These are phyloP conservation scores for Metschnikowia colocasiae DNA, from an alignment of 805 yeast species.

Conservation along the genomic window DNA sequence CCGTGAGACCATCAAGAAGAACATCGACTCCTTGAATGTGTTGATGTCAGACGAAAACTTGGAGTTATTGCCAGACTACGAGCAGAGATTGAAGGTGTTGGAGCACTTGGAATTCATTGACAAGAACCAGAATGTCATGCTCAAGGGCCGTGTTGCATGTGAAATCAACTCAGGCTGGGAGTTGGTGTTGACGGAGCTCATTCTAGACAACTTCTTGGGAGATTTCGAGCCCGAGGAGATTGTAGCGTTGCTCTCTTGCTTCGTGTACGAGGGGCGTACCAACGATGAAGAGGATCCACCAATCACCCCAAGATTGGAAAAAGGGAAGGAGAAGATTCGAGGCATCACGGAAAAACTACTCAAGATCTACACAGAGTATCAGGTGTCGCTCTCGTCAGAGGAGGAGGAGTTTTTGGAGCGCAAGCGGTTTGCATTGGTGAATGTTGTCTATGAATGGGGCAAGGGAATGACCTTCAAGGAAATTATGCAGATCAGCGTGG, in stretches of 20 bases:
- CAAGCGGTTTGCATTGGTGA: constrained; percentile 84
- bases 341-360: constrained; percentile 65
- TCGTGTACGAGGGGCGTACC: constrained; percentile 84
- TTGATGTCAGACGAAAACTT: constrained; percentile 82
- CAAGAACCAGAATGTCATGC: constrained; percentile 64
- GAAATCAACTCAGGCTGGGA: constrained; percentile 93
- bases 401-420: constrained; percentile 81
- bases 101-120: constrained; percentile 80
- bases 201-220: constrained; percentile 86
- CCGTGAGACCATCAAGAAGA: constrained; percentile 42
- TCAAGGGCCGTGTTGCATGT: constrained; percentile 92
- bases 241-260: constrained; percentile 88
- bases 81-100: constrained; percentile 78
- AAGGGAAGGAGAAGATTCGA: constrained; percentile 60
- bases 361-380: constrained; percentile 58
- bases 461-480: constrained; percentile 88
- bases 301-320: constrained; percentile 77
- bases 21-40: constrained; percentile 54
- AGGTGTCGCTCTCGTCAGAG: constrained; percentile 74
- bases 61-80: constrained; percentile 89
- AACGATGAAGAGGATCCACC: constrained; percentile 60
- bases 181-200: constrained; percentile 79
- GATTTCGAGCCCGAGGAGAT: constrained; percentile 95
- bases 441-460: constrained; percentile 98
- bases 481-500: constrained; percentile 83